phyloP scores from a whole-genome alignment of 1,139 yeast genomes.

The Scheffersomyces lignicola region DNA sequence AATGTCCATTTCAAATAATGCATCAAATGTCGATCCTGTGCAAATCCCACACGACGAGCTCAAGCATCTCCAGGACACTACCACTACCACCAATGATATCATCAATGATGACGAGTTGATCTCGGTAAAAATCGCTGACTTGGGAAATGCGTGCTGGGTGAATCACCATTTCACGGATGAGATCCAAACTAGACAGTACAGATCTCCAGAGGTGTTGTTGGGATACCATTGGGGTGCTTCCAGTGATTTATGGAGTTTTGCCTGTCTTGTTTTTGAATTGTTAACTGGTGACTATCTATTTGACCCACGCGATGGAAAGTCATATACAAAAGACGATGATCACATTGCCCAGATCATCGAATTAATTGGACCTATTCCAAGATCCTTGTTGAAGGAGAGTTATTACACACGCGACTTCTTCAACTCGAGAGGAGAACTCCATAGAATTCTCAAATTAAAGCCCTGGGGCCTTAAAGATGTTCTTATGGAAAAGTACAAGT shows the following conservation, averaged over 20 bases:
- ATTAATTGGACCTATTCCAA: slow-evolving; percentile 44
- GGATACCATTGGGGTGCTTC: slow-evolving; percentile 55
- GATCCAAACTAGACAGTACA: slow-evolving; percentile 50
- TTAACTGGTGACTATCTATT: slow-evolving; percentile 50
- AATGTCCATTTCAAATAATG: slow-evolving; percentile 37
- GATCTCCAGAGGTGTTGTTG: slow-evolving; percentile 48
- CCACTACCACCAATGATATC: slow-evolving; percentile 14
- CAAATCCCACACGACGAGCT: slow-evolving; percentile 19
- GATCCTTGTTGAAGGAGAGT: slow-evolving; percentile 44
- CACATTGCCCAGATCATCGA: slow-evolving; percentile 52
- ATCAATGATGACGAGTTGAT: slow-evolving; percentile 49
- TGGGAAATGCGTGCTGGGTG: slow-evolving; percentile 53
- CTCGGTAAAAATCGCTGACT: slow-evolving; percentile 50
- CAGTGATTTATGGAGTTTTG: slow-evolving; percentile 51
- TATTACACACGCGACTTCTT: slow-evolving; percentile 46
- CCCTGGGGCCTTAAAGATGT: slow-evolving; percentile 53
- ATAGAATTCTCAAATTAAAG: slow-evolving; percentile 54
- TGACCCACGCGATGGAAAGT: slow-evolving; percentile 49
- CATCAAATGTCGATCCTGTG: slow-evolving; percentile 24
- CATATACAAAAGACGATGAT: slow-evolving; percentile 50
- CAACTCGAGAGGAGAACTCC: slow-evolving; percentile 53
- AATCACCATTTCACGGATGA: slow-evolving; percentile 52
- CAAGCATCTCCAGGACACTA: slow-evolving; percentile 11
- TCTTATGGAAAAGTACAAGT: slow-evolving; percentile 59
- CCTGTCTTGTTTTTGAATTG: slow-evolving; percentile 46